Base-by-base conservation (phyloP, 257 asterid genomes). In the Misopates orontium region DNA sequence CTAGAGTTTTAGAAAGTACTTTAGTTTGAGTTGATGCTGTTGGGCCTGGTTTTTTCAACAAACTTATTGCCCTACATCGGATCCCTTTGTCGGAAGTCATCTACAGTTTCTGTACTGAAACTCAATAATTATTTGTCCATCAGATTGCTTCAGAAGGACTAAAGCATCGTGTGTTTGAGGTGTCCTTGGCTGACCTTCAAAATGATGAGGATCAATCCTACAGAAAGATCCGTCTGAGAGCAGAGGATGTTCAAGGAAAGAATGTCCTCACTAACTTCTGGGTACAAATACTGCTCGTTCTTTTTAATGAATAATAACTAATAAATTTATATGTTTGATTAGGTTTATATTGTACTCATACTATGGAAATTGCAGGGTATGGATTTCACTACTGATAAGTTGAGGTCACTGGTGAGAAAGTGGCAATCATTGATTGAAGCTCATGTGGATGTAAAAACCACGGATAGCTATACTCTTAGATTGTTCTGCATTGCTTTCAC, bases 111-210 rank as follows among this genome's bases (percentile, higher is more conserved):
- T n/a, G n/a, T n/a, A n/a, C n/a, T n/a, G n/a, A n/a, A 20, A 52
- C 8, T 3, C n/a, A n/a, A 7, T 53, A 10, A n/a, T 31, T 60
- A 20, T 45, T 41, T 19, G n/a, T 56, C 8, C 20, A 6, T 59
- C 68, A 89, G 97, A 90, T 88, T 84, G 97, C 97, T 14, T 88
- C 97, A 5, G 97, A 90, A 68, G 97, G 97, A 36, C 95, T 90
- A 45, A 90, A 90, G 82, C 96, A 90, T 41, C 85, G 97, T 70
- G 93, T 90, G 24, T 83, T 90, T 8, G 97, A 90, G 73, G 95
- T 88, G 11, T 84, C 95, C 0, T 79, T 85, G 80, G 96, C 96
- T 73, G 97, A 90, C 64, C 95, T 90, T 65, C 97, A 90, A 77
- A 78, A 73, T 28, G 90, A 87, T 53, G 97, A 90, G 60, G 97